Evolutionary conservation across 306 rosid species (phyloP), one percentile per base, ranked within the genome.

Genomic region (Acacia acuminata): DNA sequence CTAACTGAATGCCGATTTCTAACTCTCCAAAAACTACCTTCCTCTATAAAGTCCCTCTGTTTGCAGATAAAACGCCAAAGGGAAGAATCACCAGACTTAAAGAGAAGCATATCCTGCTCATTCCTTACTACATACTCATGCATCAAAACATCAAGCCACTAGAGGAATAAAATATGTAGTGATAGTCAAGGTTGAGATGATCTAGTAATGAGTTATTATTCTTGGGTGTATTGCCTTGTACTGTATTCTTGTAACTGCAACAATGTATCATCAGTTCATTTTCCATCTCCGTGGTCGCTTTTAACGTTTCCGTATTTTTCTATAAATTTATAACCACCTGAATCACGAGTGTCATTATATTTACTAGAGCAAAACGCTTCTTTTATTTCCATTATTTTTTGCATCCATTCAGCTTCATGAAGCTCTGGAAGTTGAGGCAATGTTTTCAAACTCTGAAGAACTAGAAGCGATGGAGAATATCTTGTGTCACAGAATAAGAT

Each of bases 401-500:
- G 73, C 15, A 8, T 8, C 56, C 55, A 10, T 20, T 68, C 20
- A 17, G 45, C 24, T 36, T 17, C 55, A 15, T 70, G 75, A 42
- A 70, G 74, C 32, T 42, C 53, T 70, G n/a, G 34, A 22, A 42
- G 75, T 43, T 43, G 75, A 70, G 19, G 55, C 34, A 11, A 10
- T 51, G 60, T 15, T 72, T 47, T 72, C 61, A 32, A 24, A 63
- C 61, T 0, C 15, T 20, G 7, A 61, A 81, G 77, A 36, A 66
- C 65, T 63, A 60, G 63, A 47, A 6, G 58, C 58, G 45, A 24
- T 24, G 58, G 58, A 22, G 50, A 71, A 71, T 38, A 44, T 32
- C 36, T 32, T 32, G 43, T 51, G 27, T 73, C 87, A 80, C 6
- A 17, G 88, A 81, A 30, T 30, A 30, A 30, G 32, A 30, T 30